Conservation (phyloP, 1,284 basidiomycete genomes). For the Cryptococcus wingfieldii region DNA sequence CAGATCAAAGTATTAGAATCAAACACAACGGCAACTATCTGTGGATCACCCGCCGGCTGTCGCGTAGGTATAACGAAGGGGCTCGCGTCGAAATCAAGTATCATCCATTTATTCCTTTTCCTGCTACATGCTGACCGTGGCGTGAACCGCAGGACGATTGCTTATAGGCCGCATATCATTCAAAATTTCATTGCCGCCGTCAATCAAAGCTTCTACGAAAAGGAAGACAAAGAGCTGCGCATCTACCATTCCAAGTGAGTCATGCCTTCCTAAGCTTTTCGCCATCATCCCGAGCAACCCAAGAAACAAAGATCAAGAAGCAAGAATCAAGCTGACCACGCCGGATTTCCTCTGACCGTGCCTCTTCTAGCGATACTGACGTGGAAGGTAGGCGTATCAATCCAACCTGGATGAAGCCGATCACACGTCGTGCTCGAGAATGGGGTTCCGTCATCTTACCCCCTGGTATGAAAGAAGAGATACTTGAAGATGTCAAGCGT, state of each 20-base stretch:
- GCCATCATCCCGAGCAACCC: not conserved
- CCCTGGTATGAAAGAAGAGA: constrained; percentile 17
- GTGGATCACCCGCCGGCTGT: constrained; percentile 14
- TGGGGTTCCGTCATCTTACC: constrained; percentile 34
- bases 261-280: not conserved
- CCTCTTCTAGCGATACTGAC: not conserved
- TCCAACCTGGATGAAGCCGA: constrained; percentile 17
- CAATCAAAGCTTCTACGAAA: constrained; percentile 18
- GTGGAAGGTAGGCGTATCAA: constrained; percentile 13
- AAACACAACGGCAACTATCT: constrained; percentile 15
- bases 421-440: constrained; percentile 23
- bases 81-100: constrained; percentile 15
- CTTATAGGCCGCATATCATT: constrained; percentile 16
- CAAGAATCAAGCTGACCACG: constrained; percentile 1
- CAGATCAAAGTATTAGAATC: constrained; percentile 12
- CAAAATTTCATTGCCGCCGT: constrained; percentile 22
- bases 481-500: constrained; percentile 21
- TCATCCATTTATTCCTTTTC: not conserved
- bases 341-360: not conserved
- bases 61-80: constrained; percentile 1
- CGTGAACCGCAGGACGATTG: constrained; percentile 12
- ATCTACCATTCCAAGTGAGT: constrained; percentile 30
- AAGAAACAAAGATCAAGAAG: not conserved
- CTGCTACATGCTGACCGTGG: not conserved
- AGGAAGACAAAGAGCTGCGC: constrained; percentile 23